Base-by-base conservation (phyloP, 176 grass and related monocot genomes). In the Pontederia paniculata region DNA sequence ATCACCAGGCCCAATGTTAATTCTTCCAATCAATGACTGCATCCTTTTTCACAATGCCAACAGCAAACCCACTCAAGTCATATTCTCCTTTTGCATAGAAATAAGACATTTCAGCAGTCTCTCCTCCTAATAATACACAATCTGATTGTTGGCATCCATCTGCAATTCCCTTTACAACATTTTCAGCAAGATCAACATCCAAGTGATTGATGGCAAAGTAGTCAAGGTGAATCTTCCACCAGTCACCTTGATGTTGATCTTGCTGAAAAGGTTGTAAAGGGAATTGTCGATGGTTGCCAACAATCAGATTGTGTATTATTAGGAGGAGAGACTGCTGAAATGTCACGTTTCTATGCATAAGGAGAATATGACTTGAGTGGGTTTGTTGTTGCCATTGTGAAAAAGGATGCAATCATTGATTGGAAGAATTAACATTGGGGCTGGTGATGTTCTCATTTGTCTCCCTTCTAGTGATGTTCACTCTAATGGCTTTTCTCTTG, bases 51-150 rank as follows among this genome's bases (percentile, higher is more conserved):
- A 98, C 86, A 25, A 44, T 21, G 57, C 87, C 93, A 62, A 98
- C 86, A 62, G 93, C 93, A 75, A 88, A 98, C 17, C 93, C 86
- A 74, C 87, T 98, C 1, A 98, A 55, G 74, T 98, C 93, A 41
- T 98, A 91, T 80, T 98, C 93, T 66, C 93, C 93, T 2, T 77
- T 54, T 1, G 67, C 73, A 74, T 98, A 98, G 54, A 98, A 98
- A 88, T 14, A 83, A 66, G 93, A 86, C 93, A 98, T 98, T 77
- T 98, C 93, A 58, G 93, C 93, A 9, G 87, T 98, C 93, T 98
- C 86, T 9, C 93, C 93, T 71, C 93, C 86, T 6, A 98, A 66
- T 1, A 91, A 75, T 69, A 18, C 80, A 70, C 93, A 98, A 75
- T 84, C 59, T 16, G 93, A 88, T 63, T 91, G 93, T 67, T 75